Conservation (phyloP, 2,329 filamentous ascomycete genomes). For the Paecilomyces dactylethromorphus region DNA sequence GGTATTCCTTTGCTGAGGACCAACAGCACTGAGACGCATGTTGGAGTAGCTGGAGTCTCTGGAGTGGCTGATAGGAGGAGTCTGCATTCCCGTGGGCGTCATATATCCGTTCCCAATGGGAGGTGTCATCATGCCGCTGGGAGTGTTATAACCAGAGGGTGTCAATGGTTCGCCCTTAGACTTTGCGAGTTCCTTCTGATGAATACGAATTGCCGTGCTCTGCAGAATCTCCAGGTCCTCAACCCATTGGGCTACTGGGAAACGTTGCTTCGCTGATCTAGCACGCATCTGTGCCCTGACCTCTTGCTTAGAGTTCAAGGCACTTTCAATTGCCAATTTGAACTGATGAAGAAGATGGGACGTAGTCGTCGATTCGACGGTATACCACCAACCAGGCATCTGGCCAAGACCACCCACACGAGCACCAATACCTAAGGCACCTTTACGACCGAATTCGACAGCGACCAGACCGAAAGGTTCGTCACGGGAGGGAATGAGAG, state of each 20-base stretch:
- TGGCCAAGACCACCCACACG: slow-evolving; percentile 62
- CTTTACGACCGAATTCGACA: slow-evolving; percentile 63
- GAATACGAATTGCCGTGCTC: slow-evolving; percentile 52
- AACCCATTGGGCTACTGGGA: slow-evolving; percentile 62
- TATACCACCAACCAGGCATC: slow-evolving; percentile 68
- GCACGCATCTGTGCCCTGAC: slow-evolving; percentile 58
- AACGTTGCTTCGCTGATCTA: slow-evolving; percentile 58
- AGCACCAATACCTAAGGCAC: slow-evolving; percentile 60
- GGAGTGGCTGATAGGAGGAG: slow-evolving; percentile 27
- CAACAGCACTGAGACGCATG: slow-evolving; percentile 23
- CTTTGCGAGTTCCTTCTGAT: slow-evolving; percentile 38
- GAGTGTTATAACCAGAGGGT: slow-evolving; percentile 37
- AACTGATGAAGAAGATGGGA: slow-evolving; percentile 60
- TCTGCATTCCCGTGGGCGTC: slow-evolving; percentile 24
- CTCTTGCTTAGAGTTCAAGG: slow-evolving; percentile 50
- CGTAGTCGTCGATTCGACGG: slow-evolving; percentile 58
- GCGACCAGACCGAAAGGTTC: slow-evolving; percentile 64
- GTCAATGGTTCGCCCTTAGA: slow-evolving; percentile 25
- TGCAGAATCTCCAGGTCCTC: slow-evolving; percentile 59
- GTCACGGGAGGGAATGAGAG: slow-evolving; percentile 61
- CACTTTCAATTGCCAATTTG: slow-evolving; percentile 56
- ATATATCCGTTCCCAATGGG: slow-evolving; percentile 17
- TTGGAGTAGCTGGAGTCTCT: slow-evolving; percentile 22
- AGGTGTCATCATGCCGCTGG: slow-evolving; percentile 30
- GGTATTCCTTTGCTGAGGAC: slow-evolving; percentile 31